A percentile compares a stretch with the other conserved stretches of the same genome.
Evolutionary conservation across 2,329 filamentous ascomycete genomes (phyloP).

Genomic region (Epichloe uncinata): DNA sequence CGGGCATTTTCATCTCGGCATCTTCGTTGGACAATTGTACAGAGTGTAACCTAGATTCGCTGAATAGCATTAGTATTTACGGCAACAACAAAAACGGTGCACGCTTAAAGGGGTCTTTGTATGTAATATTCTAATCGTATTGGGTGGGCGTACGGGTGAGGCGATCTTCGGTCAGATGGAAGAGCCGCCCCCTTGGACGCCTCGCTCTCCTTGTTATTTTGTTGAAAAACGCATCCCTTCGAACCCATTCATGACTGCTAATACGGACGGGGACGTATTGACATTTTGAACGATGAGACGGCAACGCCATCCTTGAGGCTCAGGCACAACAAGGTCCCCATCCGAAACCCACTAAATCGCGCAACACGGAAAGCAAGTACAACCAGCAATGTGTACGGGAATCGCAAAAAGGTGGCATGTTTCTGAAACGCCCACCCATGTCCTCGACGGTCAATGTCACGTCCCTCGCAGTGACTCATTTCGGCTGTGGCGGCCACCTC

Average conservation of each 20-base stretch:
- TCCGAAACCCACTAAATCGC: not conserved
- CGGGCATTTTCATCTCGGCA: conserved; percentile 15
- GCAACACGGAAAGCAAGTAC: no score
- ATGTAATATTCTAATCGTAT: conserved; percentile 35
- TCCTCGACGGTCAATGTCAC: not conserved
- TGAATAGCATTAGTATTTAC: conserved; percentile 10
- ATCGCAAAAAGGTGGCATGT: not conserved
- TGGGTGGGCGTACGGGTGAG: conserved; percentile 10
- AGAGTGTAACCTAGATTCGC: no score
- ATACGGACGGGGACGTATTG: no score
- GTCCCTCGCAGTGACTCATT: not conserved
- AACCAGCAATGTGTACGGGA: no score
- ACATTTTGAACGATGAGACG: no score
- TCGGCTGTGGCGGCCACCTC: no score
- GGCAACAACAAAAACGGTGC: conserved; percentile 7
- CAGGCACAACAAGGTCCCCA: not conserved
- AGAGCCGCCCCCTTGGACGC: no score
- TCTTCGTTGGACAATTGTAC: no score
- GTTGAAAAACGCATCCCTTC: conserved; percentile 1
- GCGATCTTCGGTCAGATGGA: no score
- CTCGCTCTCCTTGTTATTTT: not conserved
- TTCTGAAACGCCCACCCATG: not conserved
- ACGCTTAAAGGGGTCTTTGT: conserved; percentile 10
- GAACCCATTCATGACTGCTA: not conserved
- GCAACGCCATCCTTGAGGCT: no score